Evolutionary conservation across 345 rosid genomes (phyloP), one percentile per base, ranked within the genome.

Genomic region (Eucalyptus coolabah): DNA sequence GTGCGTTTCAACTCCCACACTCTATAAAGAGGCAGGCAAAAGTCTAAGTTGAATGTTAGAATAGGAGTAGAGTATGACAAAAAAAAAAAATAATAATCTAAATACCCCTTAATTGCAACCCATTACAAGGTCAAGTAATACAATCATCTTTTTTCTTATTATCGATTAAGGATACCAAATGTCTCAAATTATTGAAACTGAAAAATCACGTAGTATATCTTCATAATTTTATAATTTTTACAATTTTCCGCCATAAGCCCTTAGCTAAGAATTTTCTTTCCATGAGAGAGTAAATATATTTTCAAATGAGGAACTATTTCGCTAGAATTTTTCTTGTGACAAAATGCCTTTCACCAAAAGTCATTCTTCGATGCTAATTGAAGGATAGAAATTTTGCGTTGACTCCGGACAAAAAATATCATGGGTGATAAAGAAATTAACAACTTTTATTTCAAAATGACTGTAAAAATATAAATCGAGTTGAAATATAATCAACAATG

Each of bases 41-140:
- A 47, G 50, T 49, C 5, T 49, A 0, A 47, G 1, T 0, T 49
- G 0, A 49, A 5, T 2, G 0, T 49, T 49, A 49, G 5, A 49
- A 49, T 49, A 49, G 0, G 2, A 47, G 13, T 47, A 47, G 13
- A 47, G 49, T 47, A 47, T 47, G 13, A 47, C 2, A 11, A 0
- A 47, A 10, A 47, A 47, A 44, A 45, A 45, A 45, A 45, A 45
- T 8, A 44, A 6, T 42, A 2, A 21, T 72, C 26, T 72, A 72
- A 16, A 34, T 34, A 72, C 7, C 8, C 26, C 44, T 72, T 34
- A 72, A 72, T 34, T 18, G 82, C 16, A 21, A 72, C 8, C 26
- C 45, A 72, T 72, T 19, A 72, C 2, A 72, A 7, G 15, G 15
- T 72, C 45, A 4, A 37, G 42, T 37, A 6, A 72, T 72, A 72